phyloP scores from a whole-genome alignment of 495 filamentous ascomycete genomes.

The Echria macrotheca region DNA sequence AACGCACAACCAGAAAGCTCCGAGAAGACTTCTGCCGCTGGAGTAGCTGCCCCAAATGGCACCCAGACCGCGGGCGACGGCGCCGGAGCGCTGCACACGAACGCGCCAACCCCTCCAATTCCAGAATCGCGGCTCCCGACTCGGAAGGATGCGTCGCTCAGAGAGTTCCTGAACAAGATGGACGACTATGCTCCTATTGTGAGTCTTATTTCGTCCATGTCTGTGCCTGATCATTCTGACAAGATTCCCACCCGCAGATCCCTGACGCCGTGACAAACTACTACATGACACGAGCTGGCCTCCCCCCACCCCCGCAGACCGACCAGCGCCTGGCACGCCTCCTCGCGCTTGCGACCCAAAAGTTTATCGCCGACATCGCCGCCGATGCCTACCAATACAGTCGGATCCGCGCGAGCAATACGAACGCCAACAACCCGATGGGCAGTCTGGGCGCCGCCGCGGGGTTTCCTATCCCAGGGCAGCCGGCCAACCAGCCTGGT shows the following conservation, averaged over 20 bases:
- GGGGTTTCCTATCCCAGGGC: constrained; percentile 59
- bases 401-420: constrained; percentile 87
- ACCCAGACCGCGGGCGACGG: constrained; percentile 1
- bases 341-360: constrained; percentile 91
- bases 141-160: constrained; percentile 84
- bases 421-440: constrained; percentile 81
- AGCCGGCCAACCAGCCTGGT: constrained; percentile 49
- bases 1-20: constrained; percentile 16
- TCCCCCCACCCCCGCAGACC: constrained; percentile 81
- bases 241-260: too few relatives aligned
- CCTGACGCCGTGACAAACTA: constrained; percentile 96
- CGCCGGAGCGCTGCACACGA: not conserved
- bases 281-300: constrained; percentile 92
- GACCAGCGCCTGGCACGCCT: constrained; percentile 85
- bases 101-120: not conserved
- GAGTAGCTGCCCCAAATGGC: constrained; percentile 13
- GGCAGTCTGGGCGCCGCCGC: constrained; percentile 76
- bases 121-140: constrained; percentile 49
- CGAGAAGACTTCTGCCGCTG: constrained; percentile 10
- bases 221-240: too few relatives aligned
- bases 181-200: constrained; percentile 98
- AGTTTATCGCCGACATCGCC: constrained; percentile 95
- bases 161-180: constrained; percentile 91
- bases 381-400: constrained; percentile 97
- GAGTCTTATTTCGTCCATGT: constrained; percentile 35